These are phyloP conservation scores for Neonectria neomacrospora DNA, from an alignment of 2,329 filamentous ascomycete species.

Conservation along the genomic window DNA sequence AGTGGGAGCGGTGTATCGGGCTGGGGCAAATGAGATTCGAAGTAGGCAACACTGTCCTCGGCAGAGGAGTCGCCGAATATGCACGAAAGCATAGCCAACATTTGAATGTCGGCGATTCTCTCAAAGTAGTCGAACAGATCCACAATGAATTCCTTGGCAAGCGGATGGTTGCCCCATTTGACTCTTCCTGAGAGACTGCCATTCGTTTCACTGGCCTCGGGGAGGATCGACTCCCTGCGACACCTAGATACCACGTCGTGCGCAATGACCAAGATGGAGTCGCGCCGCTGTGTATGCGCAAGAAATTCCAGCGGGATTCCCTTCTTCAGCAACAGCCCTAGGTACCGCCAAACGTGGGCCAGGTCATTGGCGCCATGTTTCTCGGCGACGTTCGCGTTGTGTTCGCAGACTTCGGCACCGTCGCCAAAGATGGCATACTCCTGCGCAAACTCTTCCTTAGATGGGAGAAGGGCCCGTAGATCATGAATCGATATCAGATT, in stretches of 20 bases:
- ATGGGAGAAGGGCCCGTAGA: conserved; percentile 77
- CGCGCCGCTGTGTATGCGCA: conserved; percentile 61
- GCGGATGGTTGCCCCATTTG: conserved; percentile 74
- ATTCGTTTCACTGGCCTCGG: conserved; percentile 27
- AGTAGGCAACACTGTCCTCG: conserved; percentile 66
- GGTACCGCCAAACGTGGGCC: conserved; percentile 84
- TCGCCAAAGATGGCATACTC: conserved; percentile 88
- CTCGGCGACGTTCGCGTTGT: conserved; percentile 83
- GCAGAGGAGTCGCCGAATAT: conserved; percentile 72
- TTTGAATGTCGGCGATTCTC: conserved; percentile 71
- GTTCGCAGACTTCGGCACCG: conserved; percentile 80
- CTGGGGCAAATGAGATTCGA: conserved; percentile 65
- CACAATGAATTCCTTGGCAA: conserved; percentile 69
- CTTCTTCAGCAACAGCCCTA: conserved; percentile 80
- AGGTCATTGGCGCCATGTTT: conserved; percentile 77
- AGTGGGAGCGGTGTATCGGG: conserved; percentile 71
- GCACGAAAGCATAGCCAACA: conserved; percentile 78
- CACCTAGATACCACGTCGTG: conserved; percentile 64
- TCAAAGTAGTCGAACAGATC: conserved; percentile 74
- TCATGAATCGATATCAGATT: conserved; percentile 81
- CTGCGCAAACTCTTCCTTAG: conserved; percentile 79
- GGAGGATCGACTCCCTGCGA: conserved; percentile 30
- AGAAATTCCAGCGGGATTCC: conserved; percentile 77
- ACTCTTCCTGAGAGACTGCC: conserved; percentile 65
- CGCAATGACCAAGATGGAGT: conserved; percentile 76